Evolutionary conservation across 2,329 filamentous ascomycete genomes (phyloP).

Genomic region (Fusarium musae): DNA sequence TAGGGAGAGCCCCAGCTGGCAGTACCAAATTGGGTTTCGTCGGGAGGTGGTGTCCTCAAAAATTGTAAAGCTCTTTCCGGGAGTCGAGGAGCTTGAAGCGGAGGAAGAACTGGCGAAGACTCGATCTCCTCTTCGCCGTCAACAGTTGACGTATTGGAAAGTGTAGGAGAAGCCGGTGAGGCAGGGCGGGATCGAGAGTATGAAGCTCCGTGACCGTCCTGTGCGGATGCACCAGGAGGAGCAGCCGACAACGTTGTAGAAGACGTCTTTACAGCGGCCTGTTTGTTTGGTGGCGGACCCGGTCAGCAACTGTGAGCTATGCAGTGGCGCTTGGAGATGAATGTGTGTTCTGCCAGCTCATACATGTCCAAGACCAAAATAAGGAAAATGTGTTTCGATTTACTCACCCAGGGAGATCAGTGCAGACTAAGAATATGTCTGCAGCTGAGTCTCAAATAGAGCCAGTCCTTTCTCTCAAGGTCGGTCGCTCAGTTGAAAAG

Average conservation of each 20-base stretch:
- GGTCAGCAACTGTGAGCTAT: slow-evolving; percentile 43
- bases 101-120: slow-evolving; percentile 67
- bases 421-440: slow-evolving; percentile 69
- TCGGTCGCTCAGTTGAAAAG: slow-evolving; percentile 39
- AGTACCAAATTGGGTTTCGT: slow-evolving; percentile 66
- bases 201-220: slow-evolving; percentile 62
- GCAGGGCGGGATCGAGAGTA: slow-evolving; percentile 48
- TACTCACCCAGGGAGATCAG: slow-evolving; percentile 67
- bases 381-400: slow-evolving; percentile 7
- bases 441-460: slow-evolving; percentile 64
- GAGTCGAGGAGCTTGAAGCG: slow-evolving; percentile 68
- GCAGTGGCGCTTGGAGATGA: slow-evolving; percentile 38
- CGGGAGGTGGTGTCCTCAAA: slow-evolving; percentile 63
- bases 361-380: slow-evolving; percentile 24
- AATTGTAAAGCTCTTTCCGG: slow-evolving; percentile 66
- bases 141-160: slow-evolving; percentile 71
- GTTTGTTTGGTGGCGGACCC: slow-evolving; percentile 26
- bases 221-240: slow-evolving; percentile 70
- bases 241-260: slow-evolving; percentile 59
- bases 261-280: slow-evolving; percentile 66
- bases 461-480: slow-evolving; percentile 44
- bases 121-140: slow-evolving; percentile 66
- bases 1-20: slow-evolving; percentile 95
- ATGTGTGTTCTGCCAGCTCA: slow-evolving; percentile 37
- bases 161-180: slow-evolving; percentile 65